A percentile compares a stretch with the other conserved stretches of the same genome.
These are phyloP conservation scores for Halteria grandinella DNA, from an alignment of 73 alveolate species.

Conservation along the genomic window DNA sequence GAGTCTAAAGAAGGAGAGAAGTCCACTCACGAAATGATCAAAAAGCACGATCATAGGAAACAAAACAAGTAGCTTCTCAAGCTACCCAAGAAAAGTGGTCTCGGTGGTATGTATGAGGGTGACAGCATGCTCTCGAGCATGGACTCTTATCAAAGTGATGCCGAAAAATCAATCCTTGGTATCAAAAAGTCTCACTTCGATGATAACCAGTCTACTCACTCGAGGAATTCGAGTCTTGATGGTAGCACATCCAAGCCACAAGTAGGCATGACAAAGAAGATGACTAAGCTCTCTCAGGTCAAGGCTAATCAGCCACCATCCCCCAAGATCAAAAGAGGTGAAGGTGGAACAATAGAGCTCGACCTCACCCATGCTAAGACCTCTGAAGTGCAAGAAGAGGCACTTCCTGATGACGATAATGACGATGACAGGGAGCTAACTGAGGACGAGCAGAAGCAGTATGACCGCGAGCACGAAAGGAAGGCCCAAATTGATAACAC, in stretches of 20 bases:
- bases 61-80: slow-evolving; percentile 39
- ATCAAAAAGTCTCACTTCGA: no score
- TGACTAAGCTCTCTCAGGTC: slow-evolving; percentile 17
- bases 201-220: no score
- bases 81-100: slow-evolving; percentile 23
- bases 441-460: slow-evolving; percentile 9
- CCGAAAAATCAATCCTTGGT: no score
- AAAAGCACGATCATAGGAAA: slow-evolving; percentile 45
- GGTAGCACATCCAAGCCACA: no score
- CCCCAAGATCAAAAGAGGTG: slow-evolving; percentile 5
- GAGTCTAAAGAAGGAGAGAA: slow-evolving; percentile 54
- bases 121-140: no score
- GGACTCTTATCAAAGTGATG: no score
- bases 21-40: slow-evolving; percentile 37
- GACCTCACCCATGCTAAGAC: slow-evolving; percentile 42
- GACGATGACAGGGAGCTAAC: background rate
- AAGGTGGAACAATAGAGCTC: slow-evolving; percentile 34
- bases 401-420: slow-evolving; percentile 22
- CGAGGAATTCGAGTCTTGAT: no score
- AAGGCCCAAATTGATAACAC: background rate
- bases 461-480: slow-evolving; percentile 28
- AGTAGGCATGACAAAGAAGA: no score
- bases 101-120: no score
- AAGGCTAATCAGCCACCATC: no score
- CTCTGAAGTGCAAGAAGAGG: slow-evolving; percentile 41